Evolutionary conservation across 148 eudicot species (phyloP).

Genomic region (Amaranthus hypochondriacus): DNA sequence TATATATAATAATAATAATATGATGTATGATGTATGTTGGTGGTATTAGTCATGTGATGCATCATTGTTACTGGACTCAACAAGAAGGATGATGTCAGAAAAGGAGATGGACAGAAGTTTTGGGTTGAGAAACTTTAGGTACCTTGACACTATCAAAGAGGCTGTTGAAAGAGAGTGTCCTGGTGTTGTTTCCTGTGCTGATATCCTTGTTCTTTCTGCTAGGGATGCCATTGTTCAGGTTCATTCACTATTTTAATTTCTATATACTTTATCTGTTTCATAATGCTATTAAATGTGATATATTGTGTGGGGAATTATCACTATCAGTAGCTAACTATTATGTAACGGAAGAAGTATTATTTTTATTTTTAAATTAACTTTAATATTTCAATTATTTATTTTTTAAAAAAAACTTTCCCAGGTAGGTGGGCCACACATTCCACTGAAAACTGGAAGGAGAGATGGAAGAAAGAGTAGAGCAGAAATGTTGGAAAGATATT

Average conservation of each 20-base stretch:
- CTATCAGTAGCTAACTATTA: no score
- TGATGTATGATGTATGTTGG: neutral
- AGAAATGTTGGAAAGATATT: constrained; percentile 71
- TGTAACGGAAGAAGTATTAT: no score
- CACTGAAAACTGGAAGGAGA: constrained; percentile 90
- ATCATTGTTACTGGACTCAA: constrained; percentile 84
- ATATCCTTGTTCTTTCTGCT: constrained; percentile 87
- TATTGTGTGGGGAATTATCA: no score
- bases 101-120: constrained; percentile 97
- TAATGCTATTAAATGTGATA: no score
- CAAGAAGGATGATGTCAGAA: constrained; percentile 90
- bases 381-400: neutral
- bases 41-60: constrained; percentile 81
- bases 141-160: constrained; percentile 89
- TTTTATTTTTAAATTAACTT: no score
- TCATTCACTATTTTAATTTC: neutral
- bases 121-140: constrained; percentile 90
- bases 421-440: constrained; percentile 90
- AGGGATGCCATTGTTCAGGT: constrained; percentile 89
- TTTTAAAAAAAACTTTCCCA: constrained; percentile 13
- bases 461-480: constrained; percentile 92
- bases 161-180: constrained; percentile 99
- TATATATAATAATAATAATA: no score
- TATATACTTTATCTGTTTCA: neutral
- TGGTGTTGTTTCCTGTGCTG: constrained; percentile 91